phyloP scores from a whole-genome alignment of 805 yeast genomes.

The Wickerhamomyces queroliae region DNA sequence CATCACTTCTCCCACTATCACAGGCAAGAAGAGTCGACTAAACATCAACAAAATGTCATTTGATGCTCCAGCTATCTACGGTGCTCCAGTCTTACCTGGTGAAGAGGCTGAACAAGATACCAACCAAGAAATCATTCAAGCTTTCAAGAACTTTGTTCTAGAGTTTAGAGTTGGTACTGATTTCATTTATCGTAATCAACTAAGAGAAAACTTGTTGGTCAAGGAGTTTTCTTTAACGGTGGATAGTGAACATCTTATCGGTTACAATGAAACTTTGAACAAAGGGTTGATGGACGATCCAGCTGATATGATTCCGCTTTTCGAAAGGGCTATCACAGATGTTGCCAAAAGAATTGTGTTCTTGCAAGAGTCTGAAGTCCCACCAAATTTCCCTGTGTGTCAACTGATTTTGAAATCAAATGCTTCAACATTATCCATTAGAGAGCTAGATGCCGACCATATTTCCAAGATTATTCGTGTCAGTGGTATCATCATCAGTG shows the following conservation, averaged over 20 bases:
- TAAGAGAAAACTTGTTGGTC: constrained; percentile 79
- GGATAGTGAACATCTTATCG: constrained; percentile 76
- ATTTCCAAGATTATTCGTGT: constrained; percentile 86
- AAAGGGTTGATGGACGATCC: constrained; percentile 85
- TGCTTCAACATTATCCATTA: constrained; percentile 64
- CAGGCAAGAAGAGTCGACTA: no score
- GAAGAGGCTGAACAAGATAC: constrained; percentile 62
- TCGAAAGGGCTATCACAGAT: constrained; percentile 77
- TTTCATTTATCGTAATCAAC: constrained; percentile 85
- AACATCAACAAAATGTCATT: constrained; percentile 19
- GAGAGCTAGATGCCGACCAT: constrained; percentile 81
- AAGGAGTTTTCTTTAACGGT: constrained; percentile 70
- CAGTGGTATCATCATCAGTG: constrained; percentile 89
- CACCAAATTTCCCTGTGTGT: constrained; percentile 65
- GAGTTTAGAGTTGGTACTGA: constrained; percentile 81
- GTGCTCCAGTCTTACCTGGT: constrained; percentile 85
- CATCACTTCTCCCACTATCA: no score
- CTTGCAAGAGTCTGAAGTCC: constrained; percentile 41
- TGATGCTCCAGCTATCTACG: constrained; percentile 49
- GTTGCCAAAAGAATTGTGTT: constrained; percentile 66
- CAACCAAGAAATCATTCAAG: constrained; percentile 63
- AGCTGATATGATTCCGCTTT: constrained; percentile 76
- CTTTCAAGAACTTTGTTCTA: constrained; percentile 75
- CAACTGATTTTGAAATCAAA: constrained; percentile 75
- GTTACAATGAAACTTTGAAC: constrained; percentile 84